Percentiles rank a stretch among this genome's conserved stretches.
These are phyloP conservation scores for Tolypocladium endophyticum DNA, from an alignment of 2,329 filamentous ascomycete genomes.

Conservation along the genomic window DNA sequence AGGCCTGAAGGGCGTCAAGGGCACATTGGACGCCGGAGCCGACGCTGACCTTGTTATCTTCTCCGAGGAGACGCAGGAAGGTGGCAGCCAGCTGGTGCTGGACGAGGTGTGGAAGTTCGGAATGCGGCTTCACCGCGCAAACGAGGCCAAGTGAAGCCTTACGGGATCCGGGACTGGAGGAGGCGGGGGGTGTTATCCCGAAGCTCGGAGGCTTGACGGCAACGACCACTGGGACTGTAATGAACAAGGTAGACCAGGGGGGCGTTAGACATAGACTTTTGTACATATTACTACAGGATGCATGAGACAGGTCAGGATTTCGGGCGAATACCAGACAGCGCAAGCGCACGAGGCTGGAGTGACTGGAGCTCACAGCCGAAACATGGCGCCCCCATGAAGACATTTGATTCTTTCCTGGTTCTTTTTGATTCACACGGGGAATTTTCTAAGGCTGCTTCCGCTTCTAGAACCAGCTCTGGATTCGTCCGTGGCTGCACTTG, in stretches of 20 bases:
- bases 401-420: not conserved
- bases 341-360: not conserved
- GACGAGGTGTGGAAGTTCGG: constrained; percentile 79
- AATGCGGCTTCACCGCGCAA: constrained; percentile 29
- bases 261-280: not conserved
- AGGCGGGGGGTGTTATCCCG: not conserved
- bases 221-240: not conserved
- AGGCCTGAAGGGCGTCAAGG: constrained; percentile 56
- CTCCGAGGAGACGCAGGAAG: constrained; percentile 35
- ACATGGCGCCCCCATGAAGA: not conserved
- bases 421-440: not conserved
- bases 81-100: constrained; percentile 43
- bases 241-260: not conserved
- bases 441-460: not conserved
- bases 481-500: not conserved
- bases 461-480: not conserved
- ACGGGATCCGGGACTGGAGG: not conserved
- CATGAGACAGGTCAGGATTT: not conserved
- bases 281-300: not conserved
- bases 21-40: constrained; percentile 49
- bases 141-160: constrained; percentile 1
- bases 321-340: not conserved
- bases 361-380: not conserved
- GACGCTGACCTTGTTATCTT: constrained; percentile 63
- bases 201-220: not conserved